Conservation (phyloP, 805 yeast species). For the Ogataea zsoltii region DNA sequence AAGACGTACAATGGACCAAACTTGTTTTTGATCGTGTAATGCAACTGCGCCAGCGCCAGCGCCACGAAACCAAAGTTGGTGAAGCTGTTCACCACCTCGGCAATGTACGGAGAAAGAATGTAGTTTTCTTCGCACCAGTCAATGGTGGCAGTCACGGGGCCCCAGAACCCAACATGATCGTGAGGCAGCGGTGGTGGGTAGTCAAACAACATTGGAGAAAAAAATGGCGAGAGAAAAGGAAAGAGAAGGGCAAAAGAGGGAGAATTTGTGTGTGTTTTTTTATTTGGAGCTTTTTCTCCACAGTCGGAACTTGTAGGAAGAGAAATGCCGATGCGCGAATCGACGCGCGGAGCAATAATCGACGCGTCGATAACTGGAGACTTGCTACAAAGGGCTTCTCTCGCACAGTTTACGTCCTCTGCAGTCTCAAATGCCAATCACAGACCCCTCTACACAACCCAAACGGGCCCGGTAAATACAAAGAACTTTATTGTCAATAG, state of each 20-base stretch:
- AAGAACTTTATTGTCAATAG: not conserved
- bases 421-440: no score
- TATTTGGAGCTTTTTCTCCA: not conserved
- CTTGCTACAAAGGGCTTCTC: no score
- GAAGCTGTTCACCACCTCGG: conserved; percentile 85
- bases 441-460: no score
- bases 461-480: not conserved
- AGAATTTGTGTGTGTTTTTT: not conserved
- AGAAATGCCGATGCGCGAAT: no score
- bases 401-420: no score
- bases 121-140: conserved; percentile 99
- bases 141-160: conserved; percentile 85
- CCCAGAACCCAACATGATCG: conserved; percentile 53
- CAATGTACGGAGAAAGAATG: conserved; percentile 79
- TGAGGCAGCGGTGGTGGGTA: conserved; percentile 20
- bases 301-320: conserved; percentile 1
- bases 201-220: conserved; percentile 10
- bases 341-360: no score
- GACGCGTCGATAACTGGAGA: not conserved
- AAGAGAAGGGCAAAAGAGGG: not conserved
- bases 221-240: not conserved
- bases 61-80: conserved; percentile 56
- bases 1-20: conserved; percentile 72
- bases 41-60: conserved; percentile 39
- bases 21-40: conserved; percentile 56